Base-by-base conservation (phyloP, 2,329 filamentous ascomycete genomes). In the Juglanconis sp. region DNA sequence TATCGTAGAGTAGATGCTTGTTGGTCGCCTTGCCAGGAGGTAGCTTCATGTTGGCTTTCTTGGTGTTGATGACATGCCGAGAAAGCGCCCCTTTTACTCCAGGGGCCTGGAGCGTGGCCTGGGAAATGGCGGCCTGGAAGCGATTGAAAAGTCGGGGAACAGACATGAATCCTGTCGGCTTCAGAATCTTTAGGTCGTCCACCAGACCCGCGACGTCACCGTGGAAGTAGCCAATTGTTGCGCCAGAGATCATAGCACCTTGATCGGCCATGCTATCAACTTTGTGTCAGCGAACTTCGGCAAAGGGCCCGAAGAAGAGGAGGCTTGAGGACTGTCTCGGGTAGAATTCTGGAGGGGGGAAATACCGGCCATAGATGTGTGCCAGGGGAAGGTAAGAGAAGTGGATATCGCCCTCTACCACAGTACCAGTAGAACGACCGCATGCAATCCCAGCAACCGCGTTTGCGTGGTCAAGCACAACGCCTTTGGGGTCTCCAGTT, bases 131-230 rank as follows among this genome's bases (percentile, higher is more conserved):
- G 60, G 87, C 86, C 66, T 90, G 91, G 74, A 98, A 96, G 55
- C 92, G 87, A 75, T 96, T 97, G 81, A 87, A 98, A 10, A 99
- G 82, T 64, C 95, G 87, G 0, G 95, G 95, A 1, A 99, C 95
- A 15, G 92, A 96, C 68, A 89, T 87, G 73, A 99, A 92, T 10
- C 83, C 83, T 11, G 89, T 95, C 0, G 95, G 95, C 61, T 87
- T 86, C 59, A 99, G 81, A 44, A 92, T 73, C 79, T 98, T 96
- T 77, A 99, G 76, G 71, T 99, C 95, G 61, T 99, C 95, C 1
- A 96, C 87, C 17, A 99, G 79, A 65, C 90, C 90, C 11, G 90
- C 72, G 64, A 97, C 88, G 70, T 97, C 92, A 57, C 95, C 95
- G 68, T 95, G 91, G 83, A 97, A 99, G 75, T 94, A 99, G 11